These are phyloP conservation scores for Phoma sp. DNA, from an alignment of 2,329 filamentous ascomycete genomes.

Conservation along the genomic window DNA sequence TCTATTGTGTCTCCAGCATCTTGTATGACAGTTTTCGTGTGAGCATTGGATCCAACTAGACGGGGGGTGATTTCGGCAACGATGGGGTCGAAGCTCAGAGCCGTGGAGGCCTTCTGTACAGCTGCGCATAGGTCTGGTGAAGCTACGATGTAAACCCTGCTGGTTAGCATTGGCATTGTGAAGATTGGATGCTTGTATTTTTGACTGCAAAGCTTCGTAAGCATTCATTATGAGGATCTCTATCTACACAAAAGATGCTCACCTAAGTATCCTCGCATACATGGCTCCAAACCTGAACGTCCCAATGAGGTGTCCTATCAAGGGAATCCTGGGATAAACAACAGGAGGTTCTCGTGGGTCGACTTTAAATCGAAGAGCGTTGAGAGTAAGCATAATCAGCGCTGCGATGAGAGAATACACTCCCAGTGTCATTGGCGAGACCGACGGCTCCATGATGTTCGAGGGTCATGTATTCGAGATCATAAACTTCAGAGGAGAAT, in stretches of 20 bases:
- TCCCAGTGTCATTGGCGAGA: neutral
- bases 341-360: constrained; percentile 53
- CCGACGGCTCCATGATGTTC: neutral
- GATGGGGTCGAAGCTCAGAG: constrained; percentile 54
- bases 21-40: constrained; percentile 36
- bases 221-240: neutral
- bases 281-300: constrained; percentile 44
- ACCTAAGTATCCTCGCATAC: constrained; percentile 52
- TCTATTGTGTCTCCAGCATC: constrained; percentile 35
- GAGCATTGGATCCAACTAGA: constrained; percentile 46
- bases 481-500: neutral
- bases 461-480: neutral
- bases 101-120: constrained; percentile 49
- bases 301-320: constrained; percentile 56
- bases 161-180: constrained; percentile 54
- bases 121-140: constrained; percentile 49
- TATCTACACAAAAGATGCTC: constrained; percentile 1
- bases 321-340: constrained; percentile 51
- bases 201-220: constrained; percentile 18
- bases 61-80: constrained; percentile 48
- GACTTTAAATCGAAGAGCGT: constrained; percentile 20
- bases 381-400: constrained; percentile 6
- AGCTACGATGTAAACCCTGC: constrained; percentile 55
- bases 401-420: constrained; percentile 15
- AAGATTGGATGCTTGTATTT: constrained; percentile 43